These are phyloP conservation scores for Cladosporium sp. DNA, from an alignment of 2,329 filamentous ascomycete species.

Conservation along the genomic window DNA sequence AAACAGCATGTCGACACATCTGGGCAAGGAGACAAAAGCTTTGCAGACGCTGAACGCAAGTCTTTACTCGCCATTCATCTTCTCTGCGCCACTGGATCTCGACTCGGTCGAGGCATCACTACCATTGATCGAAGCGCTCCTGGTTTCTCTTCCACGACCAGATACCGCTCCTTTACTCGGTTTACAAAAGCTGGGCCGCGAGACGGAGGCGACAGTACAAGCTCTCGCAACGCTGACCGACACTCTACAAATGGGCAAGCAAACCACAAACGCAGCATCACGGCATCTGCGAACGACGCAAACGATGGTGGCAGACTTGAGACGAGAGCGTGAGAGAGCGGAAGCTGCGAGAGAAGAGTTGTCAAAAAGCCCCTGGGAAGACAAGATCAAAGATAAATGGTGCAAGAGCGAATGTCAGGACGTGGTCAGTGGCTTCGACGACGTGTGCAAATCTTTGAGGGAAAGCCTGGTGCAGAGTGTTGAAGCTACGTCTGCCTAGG, in stretches of 20 bases:
- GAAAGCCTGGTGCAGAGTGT: conserved; percentile 15
- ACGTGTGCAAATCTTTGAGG: conserved; percentile 81
- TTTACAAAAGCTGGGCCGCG: conserved; percentile 62
- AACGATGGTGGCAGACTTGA: conserved; percentile 81
- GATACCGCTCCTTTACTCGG: conserved; percentile 62
- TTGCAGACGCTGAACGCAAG: conserved; percentile 67
- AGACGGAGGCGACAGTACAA: conserved; percentile 67
- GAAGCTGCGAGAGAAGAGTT: conserved; percentile 83
- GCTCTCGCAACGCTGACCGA: conserved; percentile 84
- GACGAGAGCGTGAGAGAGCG: conserved; percentile 72
- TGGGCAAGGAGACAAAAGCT: conserved; percentile 70
- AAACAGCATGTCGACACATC: conserved; percentile 60
- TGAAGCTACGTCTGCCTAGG: background rate
- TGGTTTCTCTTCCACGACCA: conserved; percentile 64
- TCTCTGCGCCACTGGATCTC: conserved; percentile 58
- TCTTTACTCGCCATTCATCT: conserved; percentile 64
- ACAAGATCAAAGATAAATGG: conserved; percentile 69
- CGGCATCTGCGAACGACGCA: conserved; percentile 75
- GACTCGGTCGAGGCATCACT: conserved; percentile 66
- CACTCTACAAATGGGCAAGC: conserved; percentile 87
- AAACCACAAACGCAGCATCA: conserved; percentile 77
- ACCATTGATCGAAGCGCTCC: conserved; percentile 61
- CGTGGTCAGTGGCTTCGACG: conserved; percentile 88
- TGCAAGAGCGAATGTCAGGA: conserved; percentile 80
- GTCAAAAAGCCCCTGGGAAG: conserved; percentile 71